A percentile compares a stretch with the other conserved stretches of the same genome.
These are phyloP conservation scores for Coelastrella sp. DNA, from an alignment of 139 green algal genomes.

Conservation along the genomic window DNA sequence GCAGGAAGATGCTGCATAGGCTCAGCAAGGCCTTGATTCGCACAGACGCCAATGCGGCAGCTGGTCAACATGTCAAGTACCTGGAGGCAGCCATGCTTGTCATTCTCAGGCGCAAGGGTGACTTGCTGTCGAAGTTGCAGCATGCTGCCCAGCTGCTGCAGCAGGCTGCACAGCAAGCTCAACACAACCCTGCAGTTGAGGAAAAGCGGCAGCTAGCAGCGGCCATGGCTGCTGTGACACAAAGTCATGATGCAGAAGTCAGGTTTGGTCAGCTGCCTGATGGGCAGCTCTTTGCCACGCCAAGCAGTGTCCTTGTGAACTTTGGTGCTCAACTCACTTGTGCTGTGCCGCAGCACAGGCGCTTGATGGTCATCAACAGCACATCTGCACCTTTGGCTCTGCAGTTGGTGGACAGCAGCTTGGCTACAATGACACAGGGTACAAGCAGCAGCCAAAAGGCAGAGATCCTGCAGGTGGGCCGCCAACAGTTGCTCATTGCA, in stretches of 20 bases:
- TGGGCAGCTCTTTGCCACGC: conserved; percentile 12
- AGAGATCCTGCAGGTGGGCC: not conserved
- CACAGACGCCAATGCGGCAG: conserved; percentile 2
- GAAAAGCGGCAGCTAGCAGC: conserved; percentile 29
- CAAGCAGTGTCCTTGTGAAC: not conserved
- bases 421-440: not conserved
- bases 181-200: not conserved
- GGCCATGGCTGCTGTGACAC: conserved; percentile 28
- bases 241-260: not conserved
- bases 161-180: not conserved
- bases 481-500: conserved; percentile 5
- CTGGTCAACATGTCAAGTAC: conserved; percentile 1
- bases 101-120: not conserved
- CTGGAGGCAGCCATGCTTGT: not conserved
- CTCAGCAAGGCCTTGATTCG: not conserved
- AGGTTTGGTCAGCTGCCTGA: conserved; percentile 27
- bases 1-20: not conserved
- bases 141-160: conserved; percentile 6
- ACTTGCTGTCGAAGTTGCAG: not conserved
- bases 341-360: not conserved
- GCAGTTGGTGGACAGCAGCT: conserved; percentile 6
- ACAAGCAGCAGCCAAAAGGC: not conserved
- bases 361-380: conserved; percentile 28
- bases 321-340: conserved; percentile 41
- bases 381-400: conserved; percentile 25